Conservation (phyloP, 2,329 filamentous ascomycete species). For the Beauveria varroae region DNA sequence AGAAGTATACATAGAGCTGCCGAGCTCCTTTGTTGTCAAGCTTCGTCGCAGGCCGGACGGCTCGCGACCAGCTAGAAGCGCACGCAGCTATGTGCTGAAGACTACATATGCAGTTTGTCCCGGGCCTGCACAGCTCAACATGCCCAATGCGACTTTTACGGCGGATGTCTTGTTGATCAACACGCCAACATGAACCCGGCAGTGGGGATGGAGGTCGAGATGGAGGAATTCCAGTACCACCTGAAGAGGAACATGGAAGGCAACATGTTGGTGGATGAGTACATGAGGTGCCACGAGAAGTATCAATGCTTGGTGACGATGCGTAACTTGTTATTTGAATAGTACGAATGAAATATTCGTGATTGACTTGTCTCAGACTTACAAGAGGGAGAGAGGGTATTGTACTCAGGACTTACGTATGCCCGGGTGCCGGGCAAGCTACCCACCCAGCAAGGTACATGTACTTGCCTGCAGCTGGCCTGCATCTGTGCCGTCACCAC, state of each 20-base stretch:
- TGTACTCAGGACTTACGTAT: conserved; percentile 3
- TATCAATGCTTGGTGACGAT: neutral
- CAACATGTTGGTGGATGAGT: neutral
- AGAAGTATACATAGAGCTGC: neutral
- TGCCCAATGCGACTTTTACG: neutral
- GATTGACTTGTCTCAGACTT: neutral
- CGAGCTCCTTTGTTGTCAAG: neutral
- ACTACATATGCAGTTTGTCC: neutral
- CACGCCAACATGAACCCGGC: neutral
- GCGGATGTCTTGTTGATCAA: neutral
- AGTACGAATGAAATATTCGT: neutral
- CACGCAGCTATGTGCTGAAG: neutral
- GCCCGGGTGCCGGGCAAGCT: neutral
- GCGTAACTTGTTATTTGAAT: neutral
- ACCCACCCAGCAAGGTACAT: neutral
- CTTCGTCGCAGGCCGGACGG: conserved; percentile 1
- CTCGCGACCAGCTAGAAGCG: neutral
- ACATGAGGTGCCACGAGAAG: neutral
- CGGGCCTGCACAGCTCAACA: neutral
- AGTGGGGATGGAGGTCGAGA: neutral
- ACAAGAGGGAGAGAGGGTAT: neutral
- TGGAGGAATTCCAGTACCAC: neutral
- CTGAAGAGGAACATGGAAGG: neutral
- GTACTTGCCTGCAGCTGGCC: neutral
- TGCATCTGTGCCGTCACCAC: conserved; percentile 1